phyloP scores from a whole-genome alignment of 2,329 filamentous ascomycete species.

The Trichoderma cornu-damae region DNA sequence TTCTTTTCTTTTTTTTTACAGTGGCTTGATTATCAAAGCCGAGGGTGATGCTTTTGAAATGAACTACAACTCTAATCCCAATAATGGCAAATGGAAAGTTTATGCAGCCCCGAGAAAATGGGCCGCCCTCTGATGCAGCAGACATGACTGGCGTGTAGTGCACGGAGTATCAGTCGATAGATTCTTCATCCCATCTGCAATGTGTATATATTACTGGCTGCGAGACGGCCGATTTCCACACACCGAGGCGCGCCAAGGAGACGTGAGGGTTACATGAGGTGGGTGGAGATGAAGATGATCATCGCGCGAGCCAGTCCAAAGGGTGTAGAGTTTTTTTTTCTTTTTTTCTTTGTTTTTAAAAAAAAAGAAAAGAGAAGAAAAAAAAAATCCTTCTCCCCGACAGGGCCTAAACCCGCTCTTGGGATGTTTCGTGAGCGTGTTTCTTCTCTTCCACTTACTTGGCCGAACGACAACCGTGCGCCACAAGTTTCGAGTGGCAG shows the following conservation, averaged over 20 bases:
- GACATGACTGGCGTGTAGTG: too few species aligned
- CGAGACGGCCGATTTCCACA: neutral
- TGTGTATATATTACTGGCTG: slow-evolving; percentile 14
- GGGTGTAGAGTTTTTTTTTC: too few species aligned
- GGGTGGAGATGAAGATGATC: neutral
- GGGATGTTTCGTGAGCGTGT: neutral
- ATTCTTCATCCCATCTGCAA: neutral
- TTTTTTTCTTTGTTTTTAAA: neutral
- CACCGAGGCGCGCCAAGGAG: slow-evolving; percentile 3
- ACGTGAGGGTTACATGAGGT: neutral
- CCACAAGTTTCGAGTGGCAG: neutral
- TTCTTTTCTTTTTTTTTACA: too few species aligned
- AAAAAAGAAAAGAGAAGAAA: too few species aligned
- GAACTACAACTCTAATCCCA: neutral
- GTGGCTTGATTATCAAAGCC: neutral
- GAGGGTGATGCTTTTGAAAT: neutral
- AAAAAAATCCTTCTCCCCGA: too few species aligned
- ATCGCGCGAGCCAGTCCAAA: too few species aligned
- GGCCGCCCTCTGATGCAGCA: too few species aligned
- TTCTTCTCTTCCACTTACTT: neutral
- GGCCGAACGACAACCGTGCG: neutral
- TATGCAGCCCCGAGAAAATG: neutral
- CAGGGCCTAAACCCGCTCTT: neutral
- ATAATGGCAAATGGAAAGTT: neutral
- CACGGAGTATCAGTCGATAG: neutral